phyloP scores from a whole-genome alignment of 2,329 filamentous ascomycete genomes.

The Cordyceps farinosa region DNA sequence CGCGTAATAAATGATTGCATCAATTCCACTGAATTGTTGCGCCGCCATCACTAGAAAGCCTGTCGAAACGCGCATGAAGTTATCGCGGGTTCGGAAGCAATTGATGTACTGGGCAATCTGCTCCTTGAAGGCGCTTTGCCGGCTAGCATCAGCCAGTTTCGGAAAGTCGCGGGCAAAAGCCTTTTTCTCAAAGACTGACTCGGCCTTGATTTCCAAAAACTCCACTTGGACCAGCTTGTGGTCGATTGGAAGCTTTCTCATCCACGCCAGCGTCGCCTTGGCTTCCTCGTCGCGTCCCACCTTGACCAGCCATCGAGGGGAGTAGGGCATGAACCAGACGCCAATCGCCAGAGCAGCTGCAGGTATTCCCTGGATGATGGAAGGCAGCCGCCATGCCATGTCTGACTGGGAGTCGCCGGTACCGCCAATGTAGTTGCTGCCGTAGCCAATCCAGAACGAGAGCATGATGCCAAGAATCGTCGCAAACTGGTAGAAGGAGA shows the following conservation, averaged over 20 bases:
- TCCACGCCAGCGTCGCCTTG: conserved; percentile 49
- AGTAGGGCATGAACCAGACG: conserved; percentile 78
- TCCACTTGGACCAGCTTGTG: conserved; percentile 70
- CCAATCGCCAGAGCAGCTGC: conserved; percentile 58
- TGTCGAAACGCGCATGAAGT: conserved; percentile 61
- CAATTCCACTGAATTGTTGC: conserved; percentile 42
- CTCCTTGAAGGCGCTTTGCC: conserved; percentile 39
- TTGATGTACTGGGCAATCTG: conserved; percentile 46
- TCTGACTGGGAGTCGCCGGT: conserved; percentile 41
- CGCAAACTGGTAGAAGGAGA: conserved; percentile 62
- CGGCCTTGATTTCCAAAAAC: conserved; percentile 79
- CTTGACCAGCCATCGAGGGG: conserved; percentile 72
- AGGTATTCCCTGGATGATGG: conserved; percentile 42
- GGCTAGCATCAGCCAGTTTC: conserved; percentile 38
- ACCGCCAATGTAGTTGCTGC: conserved; percentile 46
- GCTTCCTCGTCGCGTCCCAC: conserved; percentile 68
- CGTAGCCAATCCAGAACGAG: conserved; percentile 46
- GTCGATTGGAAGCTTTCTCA: conserved; percentile 59
- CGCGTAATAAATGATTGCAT: conserved; percentile 44
- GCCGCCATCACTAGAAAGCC: conserved; percentile 62
- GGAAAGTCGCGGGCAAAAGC: conserved; percentile 59
- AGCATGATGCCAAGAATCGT: conserved; percentile 56
- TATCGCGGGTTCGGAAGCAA: conserved; percentile 39
- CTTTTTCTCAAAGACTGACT: conserved; percentile 72
- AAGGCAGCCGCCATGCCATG: conserved; percentile 43